Conservation (phyloP, 2,329 filamentous ascomycete genomes). For the Orbilia blumenaviensis region DNA sequence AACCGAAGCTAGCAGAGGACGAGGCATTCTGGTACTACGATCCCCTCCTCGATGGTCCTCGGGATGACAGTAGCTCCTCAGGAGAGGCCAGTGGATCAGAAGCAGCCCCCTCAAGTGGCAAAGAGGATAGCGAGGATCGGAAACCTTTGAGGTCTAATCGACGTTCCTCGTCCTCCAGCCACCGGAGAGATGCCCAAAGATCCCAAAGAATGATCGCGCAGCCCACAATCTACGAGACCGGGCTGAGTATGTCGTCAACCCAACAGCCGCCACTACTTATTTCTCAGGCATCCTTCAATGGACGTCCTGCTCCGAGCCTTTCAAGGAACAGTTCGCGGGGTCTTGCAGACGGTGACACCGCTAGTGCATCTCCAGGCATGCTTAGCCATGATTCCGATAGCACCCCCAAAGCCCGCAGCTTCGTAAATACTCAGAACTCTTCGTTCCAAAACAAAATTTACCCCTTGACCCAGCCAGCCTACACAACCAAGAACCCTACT, state of each 20-base stretch:
- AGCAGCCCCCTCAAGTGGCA: neutral
- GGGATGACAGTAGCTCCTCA: constrained; percentile 23
- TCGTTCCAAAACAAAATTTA: constrained; percentile 24
- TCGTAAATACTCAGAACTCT: constrained; percentile 30
- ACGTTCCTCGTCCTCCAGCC: neutral
- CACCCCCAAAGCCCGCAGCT: constrained; percentile 42
- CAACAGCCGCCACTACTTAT: constrained; percentile 30
- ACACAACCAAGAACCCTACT: neutral
- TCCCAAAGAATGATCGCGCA: constrained; percentile 18
- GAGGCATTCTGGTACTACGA: constrained; percentile 51
- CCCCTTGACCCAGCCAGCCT: neutral
- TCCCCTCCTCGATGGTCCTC: constrained; percentile 41
- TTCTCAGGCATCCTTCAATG: constrained; percentile 32
- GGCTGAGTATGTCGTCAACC: constrained; percentile 3
- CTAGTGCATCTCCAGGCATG: constrained; percentile 16
- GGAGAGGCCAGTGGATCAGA: constrained; percentile 37
- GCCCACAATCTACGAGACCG: constrained; percentile 14
- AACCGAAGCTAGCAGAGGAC: constrained; percentile 34
- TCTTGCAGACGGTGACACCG: constrained; percentile 22
- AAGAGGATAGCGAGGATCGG: constrained; percentile 19
- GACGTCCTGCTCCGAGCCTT: constrained; percentile 20
- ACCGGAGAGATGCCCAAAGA: constrained; percentile 15
- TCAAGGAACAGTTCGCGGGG: constrained; percentile 35
- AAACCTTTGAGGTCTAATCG: neutral
- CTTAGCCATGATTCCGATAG: constrained; percentile 49